Percentiles rank a stretch among this genome's conserved stretches.
phyloP scores from a whole-genome alignment of 208 protist species.

The Sergeia podlipaevii region DNA sequence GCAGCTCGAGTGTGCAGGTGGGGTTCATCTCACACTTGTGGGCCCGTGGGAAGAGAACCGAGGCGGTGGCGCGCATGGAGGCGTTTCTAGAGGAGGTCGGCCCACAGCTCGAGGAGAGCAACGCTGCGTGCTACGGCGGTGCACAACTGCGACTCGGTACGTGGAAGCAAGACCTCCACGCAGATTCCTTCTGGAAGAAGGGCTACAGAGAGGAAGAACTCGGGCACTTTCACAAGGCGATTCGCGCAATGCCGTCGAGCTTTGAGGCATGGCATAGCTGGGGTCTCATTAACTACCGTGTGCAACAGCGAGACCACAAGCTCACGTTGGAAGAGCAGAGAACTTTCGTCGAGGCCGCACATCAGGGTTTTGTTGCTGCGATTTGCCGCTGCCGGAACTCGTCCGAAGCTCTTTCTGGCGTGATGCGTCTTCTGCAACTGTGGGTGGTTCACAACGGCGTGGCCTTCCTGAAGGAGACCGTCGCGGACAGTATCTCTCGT shows the following conservation, averaged over 20 bases:
- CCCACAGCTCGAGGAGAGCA: conserved; percentile 47
- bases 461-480: conserved; percentile 79
- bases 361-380: conserved; percentile 97
- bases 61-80: conserved; percentile 75
- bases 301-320: conserved; percentile 84
- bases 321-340: conserved; percentile 68
- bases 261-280: conserved; percentile 97
- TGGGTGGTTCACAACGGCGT: conserved; percentile 96
- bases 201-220: conserved; percentile 67
- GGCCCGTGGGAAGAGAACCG: conserved; percentile 72
- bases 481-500: conserved; percentile 91
- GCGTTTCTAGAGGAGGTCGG: conserved; percentile 56
- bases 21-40: conserved; percentile 83
- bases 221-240: conserved; percentile 81
- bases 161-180: conserved; percentile 87
- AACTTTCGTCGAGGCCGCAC: conserved; percentile 85
- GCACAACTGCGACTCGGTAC: conserved; percentile 75
- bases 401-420: conserved; percentile 91
- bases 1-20: conserved; percentile 45
- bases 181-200: conserved; percentile 79
- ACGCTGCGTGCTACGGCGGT: conserved; percentile 61
- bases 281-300: conserved; percentile 97
- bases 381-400: conserved; percentile 87
- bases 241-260: conserved; percentile 70
- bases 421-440: conserved; percentile 97